Base-by-base conservation (phyloP, 2,329 filamentous ascomycete genomes). In the Bimuria novae-zelandiae region DNA sequence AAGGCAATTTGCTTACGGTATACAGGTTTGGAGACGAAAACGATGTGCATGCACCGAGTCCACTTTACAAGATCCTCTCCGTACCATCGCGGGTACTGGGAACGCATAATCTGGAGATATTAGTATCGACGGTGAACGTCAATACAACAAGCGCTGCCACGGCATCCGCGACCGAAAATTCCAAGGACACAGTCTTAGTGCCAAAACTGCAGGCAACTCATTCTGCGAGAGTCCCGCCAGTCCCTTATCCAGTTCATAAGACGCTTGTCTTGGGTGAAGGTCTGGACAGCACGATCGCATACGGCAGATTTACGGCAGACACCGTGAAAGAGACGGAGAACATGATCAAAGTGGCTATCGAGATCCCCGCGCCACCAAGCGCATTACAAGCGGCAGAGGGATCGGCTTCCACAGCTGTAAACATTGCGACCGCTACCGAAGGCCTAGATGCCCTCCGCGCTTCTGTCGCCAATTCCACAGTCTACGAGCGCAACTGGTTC, bases 171-270 rank as follows among this genome's bases (percentile, higher is more conserved):
- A 63, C 63, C 7, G 69, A 80, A 47, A 76, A 76, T 8, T 76
- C 84, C 4, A 80, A 83, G 54, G 88, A 92, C 56, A 79, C 84
- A 0, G 78, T 92, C 11, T 80, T 96, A n/a, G 87, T 90, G 16
- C 92, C 92, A 4, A 72, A 76, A 23, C 82, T 96, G 29, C 85
- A 89, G 17, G 89, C 88, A 12, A 81, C 80, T 6, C 33, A 36
- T 55, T 84, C 83, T 14, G 86, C 86, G 7, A 80, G 85, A 55
- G 82, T 85, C 51, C 85, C 86, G 11, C 82, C 86, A 14, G 80
- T 94, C 36, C 84, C 86, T 6, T 91, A 90, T 39, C 92, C 93
- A 0, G 91, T 97, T 1, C 93, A 97, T 69, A 89, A 87, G 68
- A 85, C 88, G 0, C 75, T 97, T 14, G 64, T 97, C 8, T 82